phyloP scores from a whole-genome alignment of 2,329 filamentous ascomycete species.

The Fusarium domesticum region DNA sequence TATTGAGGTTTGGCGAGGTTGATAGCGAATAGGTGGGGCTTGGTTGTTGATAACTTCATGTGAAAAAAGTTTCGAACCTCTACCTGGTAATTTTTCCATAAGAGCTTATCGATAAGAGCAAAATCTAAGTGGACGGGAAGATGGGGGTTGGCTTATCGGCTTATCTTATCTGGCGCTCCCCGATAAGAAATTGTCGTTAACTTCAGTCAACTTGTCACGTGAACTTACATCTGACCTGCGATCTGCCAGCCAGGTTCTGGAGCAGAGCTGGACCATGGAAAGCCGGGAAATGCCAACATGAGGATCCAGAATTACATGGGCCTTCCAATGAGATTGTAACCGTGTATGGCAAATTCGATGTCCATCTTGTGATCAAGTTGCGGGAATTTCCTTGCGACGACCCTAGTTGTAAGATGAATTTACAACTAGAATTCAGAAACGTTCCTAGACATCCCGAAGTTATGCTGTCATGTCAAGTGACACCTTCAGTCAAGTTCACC shows the following conservation, averaged over 20 bases:
- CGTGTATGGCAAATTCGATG: background rate
- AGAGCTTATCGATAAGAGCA: constrained; percentile 25
- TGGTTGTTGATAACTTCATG: constrained; percentile 7
- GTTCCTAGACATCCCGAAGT: background rate
- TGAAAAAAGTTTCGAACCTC: constrained; percentile 13
- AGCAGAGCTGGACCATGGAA: background rate
- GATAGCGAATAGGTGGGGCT: constrained; percentile 24
- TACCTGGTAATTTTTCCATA: constrained; percentile 15
- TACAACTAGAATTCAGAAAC: background rate
- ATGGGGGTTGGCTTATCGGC: background rate
- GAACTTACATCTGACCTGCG: too few relatives aligned
- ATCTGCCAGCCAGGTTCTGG: too few relatives aligned
- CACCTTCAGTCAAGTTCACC: background rate
- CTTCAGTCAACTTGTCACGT: background rate
- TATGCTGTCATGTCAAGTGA: background rate
- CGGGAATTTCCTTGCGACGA: background rate
- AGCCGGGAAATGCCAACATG: background rate
- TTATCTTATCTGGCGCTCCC: constrained; percentile 19
- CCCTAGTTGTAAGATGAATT: background rate
- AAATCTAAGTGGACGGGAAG: background rate
- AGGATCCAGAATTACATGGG: background rate
- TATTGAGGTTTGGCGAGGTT: constrained; percentile 14
- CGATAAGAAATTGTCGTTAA: too few relatives aligned
- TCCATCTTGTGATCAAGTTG: background rate
- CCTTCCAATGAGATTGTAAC: background rate